Conservation (phyloP, 2,329 filamentous ascomycete genomes). For the Fusarium nematophilum region DNA sequence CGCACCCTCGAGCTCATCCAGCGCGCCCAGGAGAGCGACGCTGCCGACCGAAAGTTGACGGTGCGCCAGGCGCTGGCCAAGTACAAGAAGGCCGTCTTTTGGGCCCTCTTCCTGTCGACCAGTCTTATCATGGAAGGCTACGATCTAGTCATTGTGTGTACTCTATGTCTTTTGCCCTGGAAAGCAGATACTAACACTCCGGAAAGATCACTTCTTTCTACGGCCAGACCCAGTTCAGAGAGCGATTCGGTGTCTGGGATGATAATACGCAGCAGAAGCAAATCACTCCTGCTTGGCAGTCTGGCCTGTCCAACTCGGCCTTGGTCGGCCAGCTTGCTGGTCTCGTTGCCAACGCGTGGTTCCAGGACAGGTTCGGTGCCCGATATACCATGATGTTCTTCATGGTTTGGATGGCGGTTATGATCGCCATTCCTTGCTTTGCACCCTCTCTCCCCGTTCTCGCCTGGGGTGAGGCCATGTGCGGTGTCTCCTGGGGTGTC, state of each 20-base stretch:
- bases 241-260: constrained; percentile 23
- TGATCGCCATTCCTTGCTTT: constrained; percentile 40
- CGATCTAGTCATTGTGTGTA: constrained; percentile 51
- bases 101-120: constrained; percentile 44
- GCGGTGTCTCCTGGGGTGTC: constrained; percentile 52
- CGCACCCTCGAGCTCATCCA: constrained; percentile 23
- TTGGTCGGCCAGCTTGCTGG: constrained; percentile 58
- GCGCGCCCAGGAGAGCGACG: constrained; percentile 26
- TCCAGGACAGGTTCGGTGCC: constrained; percentile 52
- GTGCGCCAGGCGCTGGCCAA: constrained; percentile 41
- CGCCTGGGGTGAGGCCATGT: constrained; percentile 48
- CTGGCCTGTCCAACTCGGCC: constrained; percentile 56
- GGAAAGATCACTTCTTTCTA: constrained; percentile 25
- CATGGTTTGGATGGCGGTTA: constrained; percentile 19
- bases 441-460: constrained; percentile 50
- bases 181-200: not conserved
- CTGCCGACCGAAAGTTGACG: constrained; percentile 37
- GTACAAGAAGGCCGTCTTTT: constrained; percentile 46
- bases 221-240: constrained; percentile 26
- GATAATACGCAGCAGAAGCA: constrained; percentile 46
- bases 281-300: constrained; percentile 59
- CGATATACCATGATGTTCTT: constrained; percentile 36
- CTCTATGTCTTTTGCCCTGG: not conserved
- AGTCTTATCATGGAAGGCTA: constrained; percentile 47
- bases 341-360: constrained; percentile 54